Conservation (phyloP, 768 basidiomycete species). For the Mycena crocata region DNA sequence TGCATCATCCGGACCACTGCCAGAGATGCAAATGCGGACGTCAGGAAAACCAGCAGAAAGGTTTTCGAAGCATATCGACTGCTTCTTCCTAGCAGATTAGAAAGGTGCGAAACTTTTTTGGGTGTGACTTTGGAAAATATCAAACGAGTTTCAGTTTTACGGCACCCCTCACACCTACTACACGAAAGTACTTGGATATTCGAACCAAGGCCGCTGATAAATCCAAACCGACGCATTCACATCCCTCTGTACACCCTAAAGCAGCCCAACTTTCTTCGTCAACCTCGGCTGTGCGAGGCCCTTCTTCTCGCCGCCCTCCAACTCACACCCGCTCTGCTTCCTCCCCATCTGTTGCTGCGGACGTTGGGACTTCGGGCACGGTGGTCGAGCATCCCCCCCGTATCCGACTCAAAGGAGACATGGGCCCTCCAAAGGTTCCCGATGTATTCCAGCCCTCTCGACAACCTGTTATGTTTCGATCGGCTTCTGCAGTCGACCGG, state of each 20-base stretch:
- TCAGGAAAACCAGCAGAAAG: slow-evolving; percentile 75
- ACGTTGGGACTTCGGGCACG: background rate
- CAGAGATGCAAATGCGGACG: slow-evolving; percentile 80
- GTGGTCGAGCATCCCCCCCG: slow-evolving; percentile 5
- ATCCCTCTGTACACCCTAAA: slow-evolving; percentile 18
- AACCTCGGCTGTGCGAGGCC: slow-evolving; percentile 22
- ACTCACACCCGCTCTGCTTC: slow-evolving; percentile 32
- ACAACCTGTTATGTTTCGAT: background rate
- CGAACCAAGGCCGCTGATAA: slow-evolving; percentile 38
- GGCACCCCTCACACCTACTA: slow-evolving; percentile 78
- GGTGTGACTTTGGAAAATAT: slow-evolving; percentile 1
- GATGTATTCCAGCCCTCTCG: slow-evolving; percentile 14
- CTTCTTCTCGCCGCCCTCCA: slow-evolving; percentile 24
- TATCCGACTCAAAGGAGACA: slow-evolving; percentile 5
- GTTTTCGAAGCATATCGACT: slow-evolving; percentile 83
- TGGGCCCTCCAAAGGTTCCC: slow-evolving; percentile 16
- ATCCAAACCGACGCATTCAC: slow-evolving; percentile 6
- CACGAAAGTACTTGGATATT: slow-evolving; percentile 80
- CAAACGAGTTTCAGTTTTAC: slow-evolving; percentile 65
- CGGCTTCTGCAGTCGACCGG: slow-evolving; percentile 13
- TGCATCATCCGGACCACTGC: slow-evolving; percentile 73
- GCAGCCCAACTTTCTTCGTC: slow-evolving; percentile 28
- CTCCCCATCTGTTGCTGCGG: slow-evolving; percentile 24
- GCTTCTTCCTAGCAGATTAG: slow-evolving; percentile 74
- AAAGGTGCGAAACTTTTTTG: slow-evolving; percentile 57